phyloP scores from a whole-genome alignment of 805 yeast genomes.

The Lachancea sp. region DNA sequence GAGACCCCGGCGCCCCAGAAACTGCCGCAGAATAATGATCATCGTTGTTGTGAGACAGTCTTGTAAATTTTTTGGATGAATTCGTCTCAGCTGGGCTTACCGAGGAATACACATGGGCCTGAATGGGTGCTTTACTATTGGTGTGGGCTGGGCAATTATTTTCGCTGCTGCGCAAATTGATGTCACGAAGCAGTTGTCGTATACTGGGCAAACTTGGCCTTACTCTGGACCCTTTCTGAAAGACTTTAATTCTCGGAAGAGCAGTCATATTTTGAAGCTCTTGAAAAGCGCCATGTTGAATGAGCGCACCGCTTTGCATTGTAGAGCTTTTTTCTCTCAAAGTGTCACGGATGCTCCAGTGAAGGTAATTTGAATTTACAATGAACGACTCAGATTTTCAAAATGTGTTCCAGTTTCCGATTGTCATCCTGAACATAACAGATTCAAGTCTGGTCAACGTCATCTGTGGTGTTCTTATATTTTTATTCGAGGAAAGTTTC shows the following conservation, averaged over 20 bases:
- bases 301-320: slow-evolving; percentile 1
- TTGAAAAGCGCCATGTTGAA: background rate
- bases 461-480: background rate
- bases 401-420: no score
- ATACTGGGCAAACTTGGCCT: slow-evolving; percentile 5
- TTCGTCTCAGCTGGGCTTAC: background rate
- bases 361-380: no score
- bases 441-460: no score
- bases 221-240: background rate
- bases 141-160: background rate
- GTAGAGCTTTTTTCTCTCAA: background rate
- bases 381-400: no score
- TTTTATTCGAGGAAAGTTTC: background rate
- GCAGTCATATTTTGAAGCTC: slow-evolving; percentile 1
- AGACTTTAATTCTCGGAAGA: slow-evolving; percentile 1
- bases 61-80: background rate
- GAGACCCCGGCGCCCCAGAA: slow-evolving; percentile 2
- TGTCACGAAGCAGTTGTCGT: slow-evolving; percentile 3
- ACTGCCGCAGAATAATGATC: background rate
- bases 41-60: background rate
- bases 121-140: background rate
- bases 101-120: background rate
- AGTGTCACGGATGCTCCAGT: background rate
- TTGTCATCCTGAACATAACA: no score
- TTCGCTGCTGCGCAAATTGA: background rate